These are phyloP conservation scores for Calonectria ilicicola DNA, from an alignment of 2,329 filamentous ascomycete species.

Conservation along the genomic window DNA sequence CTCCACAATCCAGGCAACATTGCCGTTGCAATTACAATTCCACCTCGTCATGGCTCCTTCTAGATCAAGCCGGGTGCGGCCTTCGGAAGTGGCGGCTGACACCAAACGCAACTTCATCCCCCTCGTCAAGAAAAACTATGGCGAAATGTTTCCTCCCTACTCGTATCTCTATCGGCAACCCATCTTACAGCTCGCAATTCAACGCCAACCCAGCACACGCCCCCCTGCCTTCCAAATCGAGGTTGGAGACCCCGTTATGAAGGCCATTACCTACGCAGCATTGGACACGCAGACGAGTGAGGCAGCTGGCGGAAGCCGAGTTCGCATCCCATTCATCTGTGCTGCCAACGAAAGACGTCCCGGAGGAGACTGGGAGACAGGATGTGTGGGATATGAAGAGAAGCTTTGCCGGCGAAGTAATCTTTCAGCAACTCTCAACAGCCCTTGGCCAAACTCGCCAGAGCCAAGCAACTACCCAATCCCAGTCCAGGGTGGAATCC, in stretches of 20 bases:
- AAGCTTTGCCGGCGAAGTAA: slow-evolving; percentile 81
- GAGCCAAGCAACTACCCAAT: slow-evolving; percentile 75
- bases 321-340: slow-evolving; percentile 74
- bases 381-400: slow-evolving; percentile 66
- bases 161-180: slow-evolving; percentile 70
- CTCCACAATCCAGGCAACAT: background rate
- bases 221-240: slow-evolving; percentile 64
- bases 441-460: slow-evolving; percentile 64
- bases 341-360: slow-evolving; percentile 81
- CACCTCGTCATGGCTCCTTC: slow-evolving; percentile 46
- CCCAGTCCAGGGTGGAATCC: slow-evolving; percentile 75
- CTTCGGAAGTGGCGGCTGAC: slow-evolving; percentile 76
- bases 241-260: slow-evolving; percentile 69
- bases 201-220: slow-evolving; percentile 48
- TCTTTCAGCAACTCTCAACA: slow-evolving; percentile 75
- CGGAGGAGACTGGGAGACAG: slow-evolving; percentile 84
- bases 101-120: slow-evolving; percentile 79
- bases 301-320: slow-evolving; percentile 45
- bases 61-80: slow-evolving; percentile 49
- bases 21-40: background rate
- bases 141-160: slow-evolving; percentile 64
- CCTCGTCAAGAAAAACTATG: slow-evolving; percentile 68
- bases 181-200: slow-evolving; percentile 58
- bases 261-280: slow-evolving; percentile 67
- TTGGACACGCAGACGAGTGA: slow-evolving; percentile 53